These are phyloP conservation scores for Podospora didyma DNA, from an alignment of 495 filamentous ascomycete species.

Conservation along the genomic window DNA sequence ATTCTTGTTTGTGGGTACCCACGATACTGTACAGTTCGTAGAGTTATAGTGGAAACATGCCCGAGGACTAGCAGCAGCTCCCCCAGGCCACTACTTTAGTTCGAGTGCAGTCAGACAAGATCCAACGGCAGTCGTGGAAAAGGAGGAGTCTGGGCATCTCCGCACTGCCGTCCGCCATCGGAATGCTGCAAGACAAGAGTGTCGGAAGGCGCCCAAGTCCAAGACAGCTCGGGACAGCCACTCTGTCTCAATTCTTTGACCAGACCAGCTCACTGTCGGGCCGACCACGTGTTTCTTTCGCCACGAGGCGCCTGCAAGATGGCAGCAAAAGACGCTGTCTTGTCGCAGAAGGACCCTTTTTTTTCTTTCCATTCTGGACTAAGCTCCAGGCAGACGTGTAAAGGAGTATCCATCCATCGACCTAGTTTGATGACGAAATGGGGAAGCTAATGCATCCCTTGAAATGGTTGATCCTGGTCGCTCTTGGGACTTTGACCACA, in stretches of 20 bases:
- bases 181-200: neutral
- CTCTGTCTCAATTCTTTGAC: neutral
- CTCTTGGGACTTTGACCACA: neutral
- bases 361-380: neutral
- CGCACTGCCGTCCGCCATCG: neutral
- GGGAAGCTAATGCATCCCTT: neutral
- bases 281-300: slow-evolving; percentile 9
- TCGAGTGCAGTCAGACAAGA: neutral
- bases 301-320: neutral
- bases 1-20: neutral
- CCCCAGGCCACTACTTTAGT: too few relatives aligned
- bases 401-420: neutral
- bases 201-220: neutral
- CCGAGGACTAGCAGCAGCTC: too few relatives aligned
- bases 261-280: neutral
- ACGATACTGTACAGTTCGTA: too few relatives aligned
- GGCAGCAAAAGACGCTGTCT: neutral
- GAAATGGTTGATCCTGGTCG: neutral
- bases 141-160: neutral
- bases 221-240: neutral
- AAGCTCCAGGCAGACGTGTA: slow-evolving; percentile 12
- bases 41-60: too few relatives aligned
- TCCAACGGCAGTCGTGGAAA: neutral
- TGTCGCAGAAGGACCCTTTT: neutral
- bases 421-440: slow-evolving; percentile 5